Percentiles rank a stretch among this genome's conserved stretches.
Evolutionary conservation across 2,329 filamentous ascomycete genomes (phyloP).

Genomic region (Hypoxylon sp.): DNA sequence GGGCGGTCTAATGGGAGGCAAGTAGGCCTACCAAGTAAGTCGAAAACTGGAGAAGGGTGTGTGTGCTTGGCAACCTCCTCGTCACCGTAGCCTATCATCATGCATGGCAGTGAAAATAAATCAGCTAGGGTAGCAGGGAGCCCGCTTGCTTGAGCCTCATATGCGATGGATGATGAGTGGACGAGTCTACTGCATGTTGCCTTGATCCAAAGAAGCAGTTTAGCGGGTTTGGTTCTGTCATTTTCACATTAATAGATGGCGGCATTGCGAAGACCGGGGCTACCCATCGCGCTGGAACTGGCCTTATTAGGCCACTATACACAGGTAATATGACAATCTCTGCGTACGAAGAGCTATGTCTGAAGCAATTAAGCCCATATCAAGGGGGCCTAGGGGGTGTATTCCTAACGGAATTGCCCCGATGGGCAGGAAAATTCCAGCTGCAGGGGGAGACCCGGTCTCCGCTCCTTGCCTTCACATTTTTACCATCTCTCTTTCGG

Average conservation of each 20-base stretch:
- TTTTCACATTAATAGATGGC: conserved; percentile 37
- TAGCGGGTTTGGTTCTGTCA: conserved; percentile 37
- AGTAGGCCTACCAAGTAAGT: conserved; percentile 17
- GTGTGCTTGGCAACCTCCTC: conserved; percentile 16
- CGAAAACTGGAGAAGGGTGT: conserved; percentile 21
- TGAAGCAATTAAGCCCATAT: conserved; percentile 23
- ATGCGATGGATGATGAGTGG: conserved; percentile 15
- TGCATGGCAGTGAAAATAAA: conserved; percentile 11
- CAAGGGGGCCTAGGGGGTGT: conserved; percentile 34
- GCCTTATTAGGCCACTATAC: conserved; percentile 33
- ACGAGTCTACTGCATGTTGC: background rate
- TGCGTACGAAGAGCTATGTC: conserved; percentile 31
- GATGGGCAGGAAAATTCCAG: conserved; percentile 50
- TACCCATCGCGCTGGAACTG: conserved; percentile 41
- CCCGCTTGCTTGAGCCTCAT: conserved; percentile 12
- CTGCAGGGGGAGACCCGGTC: conserved; percentile 47
- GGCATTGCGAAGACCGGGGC: conserved; percentile 40
- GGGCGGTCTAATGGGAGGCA: conserved; percentile 25
- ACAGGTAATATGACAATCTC: conserved; percentile 27
- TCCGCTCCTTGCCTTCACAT: conserved; percentile 42
- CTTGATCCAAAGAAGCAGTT: conserved; percentile 10
- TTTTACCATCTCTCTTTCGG: conserved; percentile 45
- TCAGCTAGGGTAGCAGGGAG: conserved; percentile 13
- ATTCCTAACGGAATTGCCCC: conserved; percentile 47
- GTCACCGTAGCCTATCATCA: conserved; percentile 3